phyloP scores from a whole-genome alignment of 2,329 filamentous ascomycete genomes.

The Atkinsonella hypoxylon region DNA sequence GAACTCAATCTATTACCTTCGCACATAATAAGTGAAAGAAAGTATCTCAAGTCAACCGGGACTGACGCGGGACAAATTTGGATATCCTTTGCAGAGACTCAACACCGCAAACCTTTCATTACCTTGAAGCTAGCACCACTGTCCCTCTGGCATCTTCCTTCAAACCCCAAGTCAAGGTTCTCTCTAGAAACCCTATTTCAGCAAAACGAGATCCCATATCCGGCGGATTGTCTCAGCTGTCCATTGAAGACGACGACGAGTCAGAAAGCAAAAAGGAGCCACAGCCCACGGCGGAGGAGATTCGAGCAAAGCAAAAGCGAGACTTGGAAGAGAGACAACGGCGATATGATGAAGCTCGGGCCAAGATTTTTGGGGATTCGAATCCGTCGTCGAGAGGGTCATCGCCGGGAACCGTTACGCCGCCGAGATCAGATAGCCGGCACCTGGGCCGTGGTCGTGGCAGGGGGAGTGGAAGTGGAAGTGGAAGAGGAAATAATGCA shows the following conservation, averaged over 20 bases:
- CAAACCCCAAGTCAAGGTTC: slow-evolving; percentile 72
- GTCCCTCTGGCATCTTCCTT: slow-evolving; percentile 55
- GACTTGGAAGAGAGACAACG: slow-evolving; percentile 84
- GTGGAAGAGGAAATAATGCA: slow-evolving; percentile 14
- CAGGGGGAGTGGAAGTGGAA: slow-evolving; percentile 34
- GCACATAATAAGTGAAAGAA: no score
- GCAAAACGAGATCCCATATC: slow-evolving; percentile 44
- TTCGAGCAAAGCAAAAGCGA: slow-evolving; percentile 62
- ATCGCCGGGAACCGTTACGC: slow-evolving; percentile 48
- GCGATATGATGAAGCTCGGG: slow-evolving; percentile 78
- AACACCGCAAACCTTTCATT: slow-evolving; percentile 61
- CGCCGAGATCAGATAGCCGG: slow-evolving; percentile 33
- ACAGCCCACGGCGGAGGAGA: slow-evolving; percentile 61
- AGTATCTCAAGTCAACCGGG: background rate
- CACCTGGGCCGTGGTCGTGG: slow-evolving; percentile 31
- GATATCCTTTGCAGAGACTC: slow-evolving; percentile 41
- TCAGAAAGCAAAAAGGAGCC: slow-evolving; percentile 53
- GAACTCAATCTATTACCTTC: no score
- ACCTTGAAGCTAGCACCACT: slow-evolving; percentile 51
- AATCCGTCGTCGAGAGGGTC: slow-evolving; percentile 44
- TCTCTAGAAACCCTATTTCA: slow-evolving; percentile 68
- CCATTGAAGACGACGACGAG: slow-evolving; percentile 40
- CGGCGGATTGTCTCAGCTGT: slow-evolving; percentile 31
- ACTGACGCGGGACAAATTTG: slow-evolving; percentile 1
- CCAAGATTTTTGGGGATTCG: slow-evolving; percentile 69